These are phyloP conservation scores for Serendipita sp. DNA, from an alignment of 768 basidiomycete genomes.

Conservation along the genomic window DNA sequence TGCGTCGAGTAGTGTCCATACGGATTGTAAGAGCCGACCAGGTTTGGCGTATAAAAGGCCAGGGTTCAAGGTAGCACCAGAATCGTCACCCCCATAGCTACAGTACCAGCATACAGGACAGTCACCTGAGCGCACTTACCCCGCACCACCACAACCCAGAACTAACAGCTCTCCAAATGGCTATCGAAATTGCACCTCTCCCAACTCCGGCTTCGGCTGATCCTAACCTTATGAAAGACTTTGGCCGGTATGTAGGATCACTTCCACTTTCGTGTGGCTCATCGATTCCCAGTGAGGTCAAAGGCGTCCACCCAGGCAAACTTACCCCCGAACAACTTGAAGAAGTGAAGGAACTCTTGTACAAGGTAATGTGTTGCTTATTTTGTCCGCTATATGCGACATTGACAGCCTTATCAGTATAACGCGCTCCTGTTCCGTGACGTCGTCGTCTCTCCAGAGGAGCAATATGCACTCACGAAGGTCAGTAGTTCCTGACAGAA, in stretches of 20 bases:
- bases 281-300: conserved; percentile 30
- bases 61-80: too few species aligned
- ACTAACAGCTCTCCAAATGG: conserved; percentile 26
- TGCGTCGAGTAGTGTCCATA: too few species aligned
- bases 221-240: conserved; percentile 43
- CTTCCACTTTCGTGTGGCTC: background rate
- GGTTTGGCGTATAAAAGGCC: too few species aligned
- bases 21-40: too few species aligned
- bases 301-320: conserved; percentile 48
- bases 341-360: conserved; percentile 53
- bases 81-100: too few species aligned
- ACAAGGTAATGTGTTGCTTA: conserved; percentile 38
- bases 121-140: too few species aligned
- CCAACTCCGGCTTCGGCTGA: conserved; percentile 61
- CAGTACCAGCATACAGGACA: too few species aligned
- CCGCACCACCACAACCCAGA: too few species aligned
- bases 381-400: background rate
- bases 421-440: conserved; percentile 59
- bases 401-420: conserved; percentile 28
- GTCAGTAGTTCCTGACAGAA: conserved; percentile 22
- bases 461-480: conserved; percentile 76
- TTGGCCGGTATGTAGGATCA: conserved; percentile 32
- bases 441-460: conserved; percentile 52
- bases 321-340: conserved; percentile 44
- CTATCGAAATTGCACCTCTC: conserved; percentile 47